Evolutionary conservation across 768 basidiomycete species (phyloP).

Genomic region (Trametopsis cervina): DNA sequence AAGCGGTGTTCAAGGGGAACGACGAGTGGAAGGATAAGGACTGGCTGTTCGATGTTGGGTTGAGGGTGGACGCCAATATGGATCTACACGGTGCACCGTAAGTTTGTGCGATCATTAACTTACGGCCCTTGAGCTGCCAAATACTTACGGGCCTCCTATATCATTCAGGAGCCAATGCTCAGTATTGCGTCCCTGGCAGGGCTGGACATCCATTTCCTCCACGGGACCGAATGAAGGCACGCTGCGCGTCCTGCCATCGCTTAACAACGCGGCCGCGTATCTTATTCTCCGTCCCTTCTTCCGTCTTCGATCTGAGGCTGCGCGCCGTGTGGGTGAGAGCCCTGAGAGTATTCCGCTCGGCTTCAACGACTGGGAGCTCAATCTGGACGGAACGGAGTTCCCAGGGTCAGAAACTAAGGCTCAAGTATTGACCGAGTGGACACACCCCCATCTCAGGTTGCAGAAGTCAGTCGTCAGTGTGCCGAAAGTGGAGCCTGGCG

Average conservation of each 20-base stretch:
- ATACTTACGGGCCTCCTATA: no score
- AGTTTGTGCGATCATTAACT: conserved; percentile 17
- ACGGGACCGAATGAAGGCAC: conserved; percentile 66
- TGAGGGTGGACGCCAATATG: conserved; percentile 50
- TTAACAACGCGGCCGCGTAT: conserved; percentile 61
- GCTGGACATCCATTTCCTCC: conserved; percentile 38
- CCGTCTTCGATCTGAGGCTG: conserved; percentile 33
- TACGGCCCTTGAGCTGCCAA: conserved; percentile 10
- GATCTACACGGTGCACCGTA: conserved; percentile 59
- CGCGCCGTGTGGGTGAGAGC: conserved; percentile 9
- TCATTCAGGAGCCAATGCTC: conserved; percentile 22
- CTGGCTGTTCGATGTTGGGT: conserved; percentile 53
- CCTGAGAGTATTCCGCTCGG: conserved; percentile 12
- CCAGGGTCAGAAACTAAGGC: conserved; percentile 23
- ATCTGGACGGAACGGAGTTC: conserved; percentile 20
- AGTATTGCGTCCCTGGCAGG: conserved; percentile 50
- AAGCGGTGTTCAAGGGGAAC: conserved; percentile 41
- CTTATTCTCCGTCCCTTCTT: conserved; percentile 76
- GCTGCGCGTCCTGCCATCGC: conserved; percentile 57
- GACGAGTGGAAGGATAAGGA: conserved; percentile 53
- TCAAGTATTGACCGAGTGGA: conserved; percentile 40
- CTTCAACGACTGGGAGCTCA: conserved; percentile 22
- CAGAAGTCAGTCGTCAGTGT: conserved; percentile 57
- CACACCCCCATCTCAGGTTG: conserved; percentile 63
- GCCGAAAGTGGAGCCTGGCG: conserved; percentile 66